phyloP scores from a whole-genome alignment of 192 early-diverging fungal genomes.

The Thamnidium elegans region DNA sequence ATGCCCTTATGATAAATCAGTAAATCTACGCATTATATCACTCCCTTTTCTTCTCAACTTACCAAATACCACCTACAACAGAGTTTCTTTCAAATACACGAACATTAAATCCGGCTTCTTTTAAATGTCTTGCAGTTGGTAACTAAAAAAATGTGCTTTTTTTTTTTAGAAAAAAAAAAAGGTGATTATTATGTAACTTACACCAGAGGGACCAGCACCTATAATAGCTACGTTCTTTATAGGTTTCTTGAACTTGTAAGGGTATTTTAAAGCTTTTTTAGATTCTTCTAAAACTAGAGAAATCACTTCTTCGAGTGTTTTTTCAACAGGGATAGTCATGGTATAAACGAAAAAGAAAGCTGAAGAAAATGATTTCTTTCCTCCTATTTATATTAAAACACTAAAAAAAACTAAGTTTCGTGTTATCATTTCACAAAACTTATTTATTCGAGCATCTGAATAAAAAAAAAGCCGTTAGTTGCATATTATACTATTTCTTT shows the following conservation, averaged over 20 bases:
- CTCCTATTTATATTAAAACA: too few relatives aligned
- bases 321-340: neutral
- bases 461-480: too few relatives aligned
- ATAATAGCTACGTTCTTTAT: constrained; percentile 27
- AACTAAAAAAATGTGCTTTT: constrained; percentile 12
- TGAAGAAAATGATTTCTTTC: too few relatives aligned
- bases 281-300: neutral
- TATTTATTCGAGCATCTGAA: too few relatives aligned
- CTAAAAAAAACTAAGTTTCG: too few relatives aligned
- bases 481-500: too few relatives aligned
- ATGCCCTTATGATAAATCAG: neutral
- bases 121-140: neutral
- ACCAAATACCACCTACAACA: constrained; percentile 25
- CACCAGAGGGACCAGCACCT: constrained; percentile 33
- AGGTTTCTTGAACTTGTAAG: constrained; percentile 10
- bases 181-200: constrained; percentile 12
- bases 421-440: too few relatives aligned
- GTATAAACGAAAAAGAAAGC: neutral
- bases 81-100: constrained; percentile 24
- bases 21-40: too few relatives aligned
- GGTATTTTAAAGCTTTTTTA: neutral
- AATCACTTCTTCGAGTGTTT: constrained; percentile 1
- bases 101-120: constrained; percentile 12
- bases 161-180: constrained; percentile 9
- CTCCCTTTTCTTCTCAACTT: neutral